Evolutionary conservation across 2,329 filamentous ascomycete genomes (phyloP).

Genomic region (Aureobasidium sp.): DNA sequence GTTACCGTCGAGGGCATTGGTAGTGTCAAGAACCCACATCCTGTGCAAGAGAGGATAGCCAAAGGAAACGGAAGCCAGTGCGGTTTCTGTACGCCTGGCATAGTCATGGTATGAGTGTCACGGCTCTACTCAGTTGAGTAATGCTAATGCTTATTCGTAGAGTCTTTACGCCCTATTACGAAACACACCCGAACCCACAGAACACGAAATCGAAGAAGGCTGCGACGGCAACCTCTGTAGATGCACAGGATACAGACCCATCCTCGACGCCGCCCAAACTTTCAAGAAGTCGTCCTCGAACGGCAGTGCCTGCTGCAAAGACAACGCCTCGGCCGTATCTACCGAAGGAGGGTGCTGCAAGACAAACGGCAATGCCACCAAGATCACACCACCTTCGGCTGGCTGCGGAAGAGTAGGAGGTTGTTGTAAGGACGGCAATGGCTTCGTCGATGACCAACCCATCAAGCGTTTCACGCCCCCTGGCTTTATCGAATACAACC

Average conservation of each 20-base stretch:
- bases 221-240: slow-evolving; percentile 95
- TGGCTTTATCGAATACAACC: slow-evolving; percentile 88
- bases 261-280: slow-evolving; percentile 86
- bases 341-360: slow-evolving; percentile 20
- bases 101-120: slow-evolving; percentile 63
- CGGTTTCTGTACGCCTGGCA: slow-evolving; percentile 93
- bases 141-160: slow-evolving; percentile 30
- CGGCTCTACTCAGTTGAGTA: background rate
- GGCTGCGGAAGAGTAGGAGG: slow-evolving; percentile 45
- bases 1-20: slow-evolving; percentile 97
- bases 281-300: slow-evolving; percentile 59
- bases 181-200: slow-evolving; percentile 68
- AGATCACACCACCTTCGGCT: slow-evolving; percentile 20
- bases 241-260: slow-evolving; percentile 91
- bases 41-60: slow-evolving; percentile 82
- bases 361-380: slow-evolving; percentile 43
- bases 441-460: slow-evolving; percentile 34
- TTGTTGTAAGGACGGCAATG: slow-evolving; percentile 26
- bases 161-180: slow-evolving; percentile 87
- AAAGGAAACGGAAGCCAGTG: slow-evolving; percentile 89
- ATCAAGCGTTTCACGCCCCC: slow-evolving; percentile 68
- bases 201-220: slow-evolving; percentile 85
- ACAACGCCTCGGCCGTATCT: background rate
- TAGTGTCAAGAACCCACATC: slow-evolving; percentile 76
- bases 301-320: slow-evolving; percentile 36